Conservation (phyloP, 139 green algal genomes). For the Coelastrella sp. region DNA sequence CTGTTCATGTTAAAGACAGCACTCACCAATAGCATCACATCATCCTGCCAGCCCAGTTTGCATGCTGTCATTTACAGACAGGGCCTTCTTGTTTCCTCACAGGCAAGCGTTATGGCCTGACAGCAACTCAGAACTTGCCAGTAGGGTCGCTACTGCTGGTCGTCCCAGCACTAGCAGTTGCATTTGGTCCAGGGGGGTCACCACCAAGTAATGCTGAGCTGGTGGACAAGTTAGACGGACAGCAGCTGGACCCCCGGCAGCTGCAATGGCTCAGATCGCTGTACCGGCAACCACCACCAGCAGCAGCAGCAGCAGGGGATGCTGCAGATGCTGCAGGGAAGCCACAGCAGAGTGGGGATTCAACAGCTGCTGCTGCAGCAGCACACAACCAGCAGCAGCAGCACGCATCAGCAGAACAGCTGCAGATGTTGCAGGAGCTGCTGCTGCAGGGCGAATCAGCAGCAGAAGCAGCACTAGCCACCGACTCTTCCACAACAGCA, state of each 20-base stretch:
- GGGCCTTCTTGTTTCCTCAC: background rate
- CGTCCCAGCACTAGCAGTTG: background rate
- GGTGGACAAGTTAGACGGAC: background rate
- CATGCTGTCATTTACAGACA: too few relatives aligned
- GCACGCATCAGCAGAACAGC: background rate
- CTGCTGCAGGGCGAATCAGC: background rate
- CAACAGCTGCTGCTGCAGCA: background rate
- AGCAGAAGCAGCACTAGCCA: background rate
- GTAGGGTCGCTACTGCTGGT: constrained; percentile 43
- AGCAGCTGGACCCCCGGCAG: constrained; percentile 15
- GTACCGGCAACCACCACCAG: background rate
- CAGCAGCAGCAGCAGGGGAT: constrained; percentile 21
- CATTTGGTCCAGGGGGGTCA: background rate
- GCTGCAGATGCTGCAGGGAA: background rate
- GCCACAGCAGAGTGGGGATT: background rate
- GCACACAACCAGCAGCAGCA: background rate
- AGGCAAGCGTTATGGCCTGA: constrained; percentile 36
- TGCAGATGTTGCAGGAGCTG: constrained; percentile 10
- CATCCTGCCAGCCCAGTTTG: too few relatives aligned
- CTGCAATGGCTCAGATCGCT: constrained; percentile 14
- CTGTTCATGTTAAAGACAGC: background rate
- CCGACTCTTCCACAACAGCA: background rate
- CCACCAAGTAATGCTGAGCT: constrained; percentile 34
- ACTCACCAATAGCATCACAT: too few relatives aligned
- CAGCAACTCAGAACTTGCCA: constrained; percentile 13